A percentile compares a stretch with the other conserved stretches of the same genome.
phyloP scores from a whole-genome alignment of 805 yeast species.

The Starmerella vaccinii region DNA sequence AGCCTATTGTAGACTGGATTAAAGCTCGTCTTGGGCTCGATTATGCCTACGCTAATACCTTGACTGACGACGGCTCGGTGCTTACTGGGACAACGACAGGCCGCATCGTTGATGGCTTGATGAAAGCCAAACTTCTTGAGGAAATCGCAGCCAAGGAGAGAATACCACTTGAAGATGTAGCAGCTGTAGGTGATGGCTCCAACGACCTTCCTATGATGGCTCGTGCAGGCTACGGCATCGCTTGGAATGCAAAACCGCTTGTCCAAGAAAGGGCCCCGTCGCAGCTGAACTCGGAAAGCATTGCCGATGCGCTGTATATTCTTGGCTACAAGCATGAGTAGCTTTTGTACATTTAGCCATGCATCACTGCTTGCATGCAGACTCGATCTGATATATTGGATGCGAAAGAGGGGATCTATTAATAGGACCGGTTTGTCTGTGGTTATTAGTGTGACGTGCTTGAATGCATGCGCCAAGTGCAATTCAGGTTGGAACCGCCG shows the following conservation, averaged over 20 bases:
- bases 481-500: too few relatives aligned
- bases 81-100: constrained; percentile 75
- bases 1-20: constrained; percentile 73
- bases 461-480: too few relatives aligned
- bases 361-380: not conserved
- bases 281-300: constrained; percentile 59
- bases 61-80: constrained; percentile 34
- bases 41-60: constrained; percentile 76
- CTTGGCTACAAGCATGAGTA: constrained; percentile 40
- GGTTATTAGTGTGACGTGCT: not conserved
- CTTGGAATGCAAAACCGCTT: constrained; percentile 94
- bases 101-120: constrained; percentile 72
- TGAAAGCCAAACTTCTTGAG: constrained; percentile 63
- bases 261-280: constrained; percentile 80
- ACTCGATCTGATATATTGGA: not conserved
- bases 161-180: constrained; percentile 36
- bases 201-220: constrained; percentile 91
- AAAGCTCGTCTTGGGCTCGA: constrained; percentile 60
- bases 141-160: constrained; percentile 34
- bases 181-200: constrained; percentile 96
- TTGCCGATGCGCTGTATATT: constrained; percentile 68
- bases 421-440: not conserved
- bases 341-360: too few relatives aligned
- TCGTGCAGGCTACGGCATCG: constrained; percentile 84
- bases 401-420: not conserved